Conservation (phyloP, 2,329 filamentous ascomycete species). For the Chaetomiaceae sp. region DNA sequence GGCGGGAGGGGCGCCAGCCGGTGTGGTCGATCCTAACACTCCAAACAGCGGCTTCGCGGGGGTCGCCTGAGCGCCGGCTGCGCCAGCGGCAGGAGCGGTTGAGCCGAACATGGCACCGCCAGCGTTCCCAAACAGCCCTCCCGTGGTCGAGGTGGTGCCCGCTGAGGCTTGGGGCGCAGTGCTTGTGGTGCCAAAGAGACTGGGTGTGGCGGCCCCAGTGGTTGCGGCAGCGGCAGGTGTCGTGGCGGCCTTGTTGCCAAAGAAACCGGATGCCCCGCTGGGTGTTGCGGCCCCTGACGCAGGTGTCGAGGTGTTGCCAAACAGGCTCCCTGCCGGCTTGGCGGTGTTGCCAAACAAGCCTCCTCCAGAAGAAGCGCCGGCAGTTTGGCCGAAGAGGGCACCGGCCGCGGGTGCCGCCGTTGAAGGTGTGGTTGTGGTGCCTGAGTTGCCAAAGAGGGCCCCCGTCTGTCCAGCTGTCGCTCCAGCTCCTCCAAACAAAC, state of each 20-base stretch:
- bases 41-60: slow-evolving; percentile 45
- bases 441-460: slow-evolving; percentile 33
- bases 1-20: slow-evolving; percentile 49
- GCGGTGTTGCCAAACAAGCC: slow-evolving; percentile 18
- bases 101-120: slow-evolving; percentile 12
- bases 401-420: slow-evolving; percentile 25
- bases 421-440: slow-evolving; percentile 27
- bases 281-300: slow-evolving; percentile 16
- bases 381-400: slow-evolving; percentile 27
- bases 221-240: slow-evolving; percentile 18
- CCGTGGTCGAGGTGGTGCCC: slow-evolving; percentile 9
- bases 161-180: slow-evolving; percentile 3
- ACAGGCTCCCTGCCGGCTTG: slow-evolving; percentile 15
- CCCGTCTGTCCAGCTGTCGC: slow-evolving; percentile 20
- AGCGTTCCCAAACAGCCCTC: slow-evolving; percentile 23
- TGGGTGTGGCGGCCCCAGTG: slow-evolving; percentile 13
- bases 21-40: slow-evolving; percentile 48
- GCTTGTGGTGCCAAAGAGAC: slow-evolving; percentile 19
- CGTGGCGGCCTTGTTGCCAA: slow-evolving; percentile 14
- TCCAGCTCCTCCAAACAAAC: slow-evolving; percentile 22
- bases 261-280: slow-evolving; percentile 12
- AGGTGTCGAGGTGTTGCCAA: slow-evolving; percentile 17
- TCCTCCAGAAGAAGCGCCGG: slow-evolving; percentile 9
- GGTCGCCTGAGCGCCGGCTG: slow-evolving; percentile 31
- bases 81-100: neutral